Evolutionary conservation across 306 rosid genomes (phyloP).

Genomic region (Quercus wislizeni): DNA sequence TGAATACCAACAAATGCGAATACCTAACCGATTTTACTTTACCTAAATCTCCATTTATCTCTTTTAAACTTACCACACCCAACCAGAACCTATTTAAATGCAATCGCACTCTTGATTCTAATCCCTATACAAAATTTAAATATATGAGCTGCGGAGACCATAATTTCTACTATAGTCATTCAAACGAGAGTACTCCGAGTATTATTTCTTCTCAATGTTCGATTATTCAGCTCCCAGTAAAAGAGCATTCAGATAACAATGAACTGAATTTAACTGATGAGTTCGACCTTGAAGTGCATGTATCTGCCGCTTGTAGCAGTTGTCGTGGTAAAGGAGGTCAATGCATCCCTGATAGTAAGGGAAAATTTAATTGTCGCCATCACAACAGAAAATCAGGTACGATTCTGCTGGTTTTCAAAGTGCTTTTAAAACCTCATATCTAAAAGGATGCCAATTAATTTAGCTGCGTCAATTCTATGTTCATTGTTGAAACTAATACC

Average conservation of each 20-base stretch:
- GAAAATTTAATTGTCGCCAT: slow-evolving; percentile 4
- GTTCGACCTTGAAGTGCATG: not conserved
- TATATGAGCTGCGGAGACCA: not conserved
- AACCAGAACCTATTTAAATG: slow-evolving; percentile 12
- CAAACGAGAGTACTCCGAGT: not conserved
- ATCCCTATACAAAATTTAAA: not conserved
- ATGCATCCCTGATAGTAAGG: slow-evolving; percentile 1
- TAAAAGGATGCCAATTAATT: no score
- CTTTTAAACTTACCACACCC: not conserved
- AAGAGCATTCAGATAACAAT: not conserved
- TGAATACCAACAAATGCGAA: no score
- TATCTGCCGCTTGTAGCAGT: slow-evolving; percentile 14
- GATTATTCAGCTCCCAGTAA: slow-evolving; percentile 21
- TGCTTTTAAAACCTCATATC: no score
- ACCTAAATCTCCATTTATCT: slow-evolving; percentile 16
- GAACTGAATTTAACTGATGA: slow-evolving; percentile 24
- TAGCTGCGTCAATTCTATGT: no score
- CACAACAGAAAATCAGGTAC: no score
- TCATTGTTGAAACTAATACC: no score
- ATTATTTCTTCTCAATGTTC: slow-evolving; percentile 15
- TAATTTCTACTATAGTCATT: not conserved
- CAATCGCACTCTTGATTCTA: not conserved
- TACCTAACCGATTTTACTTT: slow-evolving; percentile 3
- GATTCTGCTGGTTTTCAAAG: no score
- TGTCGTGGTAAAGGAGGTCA: slow-evolving; percentile 17